Evolutionary conservation across 805 yeast genomes (phyloP).

Genomic region (Ogataea salicorniae): DNA sequence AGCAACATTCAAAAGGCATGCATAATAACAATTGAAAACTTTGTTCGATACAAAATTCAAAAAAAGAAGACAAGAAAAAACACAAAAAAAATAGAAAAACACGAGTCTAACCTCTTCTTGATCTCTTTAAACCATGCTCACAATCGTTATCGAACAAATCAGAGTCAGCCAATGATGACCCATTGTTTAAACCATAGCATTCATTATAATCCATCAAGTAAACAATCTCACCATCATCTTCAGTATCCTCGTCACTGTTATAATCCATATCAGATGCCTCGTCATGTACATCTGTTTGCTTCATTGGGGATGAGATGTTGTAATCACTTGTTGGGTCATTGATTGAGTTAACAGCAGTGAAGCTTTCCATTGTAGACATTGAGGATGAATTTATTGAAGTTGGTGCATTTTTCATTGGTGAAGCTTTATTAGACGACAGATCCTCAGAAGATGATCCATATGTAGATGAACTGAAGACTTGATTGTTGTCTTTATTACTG

Average conservation of each 20-base stretch:
- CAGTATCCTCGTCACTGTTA: background rate
- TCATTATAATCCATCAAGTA: constrained; percentile 2
- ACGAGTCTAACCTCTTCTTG: background rate
- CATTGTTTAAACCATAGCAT: background rate
- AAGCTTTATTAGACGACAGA: too few relatives aligned
- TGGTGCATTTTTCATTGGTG: too few relatives aligned
- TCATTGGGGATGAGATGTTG: background rate
- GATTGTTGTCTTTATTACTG: too few relatives aligned
- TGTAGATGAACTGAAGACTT: too few relatives aligned
- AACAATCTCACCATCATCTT: constrained; percentile 1
- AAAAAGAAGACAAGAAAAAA: too few relatives aligned
- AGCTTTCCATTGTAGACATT: too few relatives aligned
- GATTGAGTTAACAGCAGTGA: too few relatives aligned
- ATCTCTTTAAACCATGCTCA: background rate
- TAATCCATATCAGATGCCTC: background rate
- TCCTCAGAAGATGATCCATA: too few relatives aligned
- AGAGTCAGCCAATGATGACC: background rate
- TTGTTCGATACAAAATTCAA: too few relatives aligned
- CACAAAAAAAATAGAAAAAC: background rate
- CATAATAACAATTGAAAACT: too few relatives aligned
- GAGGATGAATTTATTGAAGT: too few relatives aligned
- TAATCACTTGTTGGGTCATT: background rate
- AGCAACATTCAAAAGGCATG: too few relatives aligned
- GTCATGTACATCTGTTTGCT: background rate
- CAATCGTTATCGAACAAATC: background rate